These are phyloP conservation scores for Aspergillus aculeatinus DNA, from an alignment of 2,329 filamentous ascomycete species.

Conservation along the genomic window DNA sequence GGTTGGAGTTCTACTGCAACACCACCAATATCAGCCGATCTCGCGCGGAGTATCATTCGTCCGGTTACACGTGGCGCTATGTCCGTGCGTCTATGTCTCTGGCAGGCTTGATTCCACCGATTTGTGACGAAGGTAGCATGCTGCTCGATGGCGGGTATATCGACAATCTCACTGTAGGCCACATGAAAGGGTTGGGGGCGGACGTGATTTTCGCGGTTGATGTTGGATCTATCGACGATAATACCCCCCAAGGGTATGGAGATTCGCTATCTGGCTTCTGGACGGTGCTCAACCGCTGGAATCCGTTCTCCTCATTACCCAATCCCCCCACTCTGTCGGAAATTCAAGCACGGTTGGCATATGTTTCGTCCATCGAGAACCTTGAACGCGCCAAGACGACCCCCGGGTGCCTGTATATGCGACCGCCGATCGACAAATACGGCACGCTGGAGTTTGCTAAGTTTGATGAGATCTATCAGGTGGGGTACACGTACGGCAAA, in stretches of 20 bases:
- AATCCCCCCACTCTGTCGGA: conserved; percentile 94
- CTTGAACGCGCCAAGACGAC: conserved; percentile 89
- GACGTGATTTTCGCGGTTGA: conserved; percentile 95
- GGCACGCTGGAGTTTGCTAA: conserved; percentile 95
- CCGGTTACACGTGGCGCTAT: conserved; percentile 96
- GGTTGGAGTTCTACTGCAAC: conserved; percentile 98
- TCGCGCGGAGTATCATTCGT: conserved; percentile 87
- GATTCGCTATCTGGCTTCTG: conserved; percentile 94
- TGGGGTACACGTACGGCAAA: conserved; percentile 84
- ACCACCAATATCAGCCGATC: conserved; percentile 98
- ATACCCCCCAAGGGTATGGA: conserved; percentile 87
- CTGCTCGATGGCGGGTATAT: conserved; percentile 94
- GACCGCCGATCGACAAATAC: conserved; percentile 88
- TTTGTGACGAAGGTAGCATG: conserved; percentile 97
- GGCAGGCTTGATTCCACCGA: conserved; percentile 83
- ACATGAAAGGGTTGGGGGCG: conserved; percentile 93
- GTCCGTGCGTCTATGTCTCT: conserved; percentile 96
- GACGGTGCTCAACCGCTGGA: conserved; percentile 95
- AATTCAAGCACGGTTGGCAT: conserved; percentile 91
- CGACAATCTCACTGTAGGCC: conserved; percentile 92
- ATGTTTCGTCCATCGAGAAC: conserved; percentile 92
- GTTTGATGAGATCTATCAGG: conserved; percentile 92
- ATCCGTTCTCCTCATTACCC: conserved; percentile 81
- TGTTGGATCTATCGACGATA: conserved; percentile 87
- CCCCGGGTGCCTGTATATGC: conserved; percentile 92